phyloP scores from a whole-genome alignment of 2,329 filamentous ascomycete genomes.

The Atkinsonella texensis region DNA sequence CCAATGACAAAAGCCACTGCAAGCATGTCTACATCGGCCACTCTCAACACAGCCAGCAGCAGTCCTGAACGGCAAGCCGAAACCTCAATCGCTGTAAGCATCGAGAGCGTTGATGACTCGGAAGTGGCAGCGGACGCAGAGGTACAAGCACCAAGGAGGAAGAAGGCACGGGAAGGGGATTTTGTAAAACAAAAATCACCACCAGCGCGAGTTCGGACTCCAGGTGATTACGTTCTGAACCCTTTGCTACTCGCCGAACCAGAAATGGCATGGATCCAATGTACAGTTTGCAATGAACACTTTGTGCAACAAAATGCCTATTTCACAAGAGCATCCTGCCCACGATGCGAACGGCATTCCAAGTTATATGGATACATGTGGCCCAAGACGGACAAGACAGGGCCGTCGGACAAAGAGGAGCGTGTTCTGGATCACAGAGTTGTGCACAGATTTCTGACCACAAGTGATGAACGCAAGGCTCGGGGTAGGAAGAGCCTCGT shows the following conservation, averaged over 20 bases:
- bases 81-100: constrained; percentile 14
- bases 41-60: constrained; percentile 17
- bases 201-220: constrained; percentile 34
- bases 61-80: constrained; percentile 8
- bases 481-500: constrained; percentile 28
- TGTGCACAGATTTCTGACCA: constrained; percentile 71
- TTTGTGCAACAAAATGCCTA: constrained; percentile 89
- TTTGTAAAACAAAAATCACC: constrained; percentile 23
- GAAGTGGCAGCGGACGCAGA: constrained; percentile 4
- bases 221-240: constrained; percentile 76
- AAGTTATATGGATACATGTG: constrained; percentile 92
- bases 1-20: constrained; percentile 8
- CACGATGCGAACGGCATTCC: constrained; percentile 86
- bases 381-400: constrained; percentile 85
- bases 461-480: constrained; percentile 51
- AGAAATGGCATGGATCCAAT: constrained; percentile 75
- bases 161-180: constrained; percentile 19
- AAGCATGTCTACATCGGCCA: constrained; percentile 22
- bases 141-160: constrained; percentile 15
- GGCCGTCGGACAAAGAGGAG: constrained; percentile 59
- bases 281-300: constrained; percentile 65
- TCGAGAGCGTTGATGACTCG: constrained; percentile 13
- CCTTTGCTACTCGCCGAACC: constrained; percentile 62
- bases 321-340: constrained; percentile 73
- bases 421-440: constrained; percentile 73